Percentiles rank a stretch among this genome's conserved stretches.
phyloP scores from a whole-genome alignment of 176 grass and related monocot genomes.

The Leersia perrieri region DNA sequence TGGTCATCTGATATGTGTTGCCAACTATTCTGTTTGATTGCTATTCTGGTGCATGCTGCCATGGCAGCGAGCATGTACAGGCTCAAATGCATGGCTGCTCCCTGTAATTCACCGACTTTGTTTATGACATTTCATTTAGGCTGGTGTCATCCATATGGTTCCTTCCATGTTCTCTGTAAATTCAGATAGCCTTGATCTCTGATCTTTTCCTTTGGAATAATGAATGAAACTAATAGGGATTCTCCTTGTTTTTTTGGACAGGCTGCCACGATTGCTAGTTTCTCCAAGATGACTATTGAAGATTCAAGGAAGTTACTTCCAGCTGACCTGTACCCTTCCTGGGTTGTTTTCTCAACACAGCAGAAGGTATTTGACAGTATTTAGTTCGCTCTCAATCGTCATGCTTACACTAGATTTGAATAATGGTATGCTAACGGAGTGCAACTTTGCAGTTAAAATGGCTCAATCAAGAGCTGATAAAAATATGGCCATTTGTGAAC shows the following conservation, averaged over 20 bases:
- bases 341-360: conserved; percentile 86
- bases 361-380: conserved; percentile 71
- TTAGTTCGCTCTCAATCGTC: background rate
- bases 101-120: background rate
- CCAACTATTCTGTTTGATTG: background rate
- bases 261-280: conserved; percentile 84
- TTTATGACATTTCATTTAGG: background rate
- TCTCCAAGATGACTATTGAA: conserved; percentile 87
- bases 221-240: conserved; percentile 1
- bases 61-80: background rate
- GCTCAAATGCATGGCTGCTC: background rate
- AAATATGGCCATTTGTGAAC: conserved; percentile 94
- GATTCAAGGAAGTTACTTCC: conserved; percentile 89
- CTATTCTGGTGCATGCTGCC: background rate
- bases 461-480: conserved; percentile 85
- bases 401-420: conserved; percentile 1
- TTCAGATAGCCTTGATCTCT: background rate
- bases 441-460: conserved; percentile 76
- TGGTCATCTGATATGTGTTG: background rate
- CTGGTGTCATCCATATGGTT: background rate
- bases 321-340: conserved; percentile 69
- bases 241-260: conserved; percentile 30
- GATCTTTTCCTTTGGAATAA: background rate
- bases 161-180: background rate
- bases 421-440: conserved; percentile 19